Evolutionary conservation across 129 eudicot genomes (phyloP), one percentile per base, ranked within the genome.

Genomic region (Lactuca sativa): DNA sequence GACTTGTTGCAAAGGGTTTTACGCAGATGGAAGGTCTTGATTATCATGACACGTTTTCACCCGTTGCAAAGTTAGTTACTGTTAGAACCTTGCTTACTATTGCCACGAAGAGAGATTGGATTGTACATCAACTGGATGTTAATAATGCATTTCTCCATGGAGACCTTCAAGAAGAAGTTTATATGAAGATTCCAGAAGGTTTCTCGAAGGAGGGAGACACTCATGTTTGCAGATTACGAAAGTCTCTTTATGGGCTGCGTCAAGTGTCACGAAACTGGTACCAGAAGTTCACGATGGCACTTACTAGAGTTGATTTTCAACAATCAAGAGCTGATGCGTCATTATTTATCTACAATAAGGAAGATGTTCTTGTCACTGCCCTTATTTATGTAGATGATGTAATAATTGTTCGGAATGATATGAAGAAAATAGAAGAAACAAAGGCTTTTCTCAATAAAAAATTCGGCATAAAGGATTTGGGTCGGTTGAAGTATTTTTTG

Each of bases 361-460:
- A 15, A 7, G 14, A 5, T 4, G 16, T 25, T 4, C 10, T 14
- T 25, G 64, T 53, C 6, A 34, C 31, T 9, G n/a, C 38, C 5
- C 16, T 59, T 4, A 48, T 71, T 2, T 71, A 74, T 64, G 65
- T 64, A 25, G 72, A 64, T 54, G 71, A 74, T 13, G 64, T 74
- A 32, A 54, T 21, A 21, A 21, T 21, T 21, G 21, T 21, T 21
- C 0, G 21, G 21, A 21, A 21, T 21, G 21, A 21, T 12, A 4
- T 1, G 30, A 17, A 12, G 0, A 30, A n/a, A 71, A 57, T 21
- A 3, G 38, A 2, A 30, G 1, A 4, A 5, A 40, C 33, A 1
- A 53, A 71, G n/a, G 1, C 3, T 1, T 11, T 34, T 18, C 15
- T 53, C 1, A 7, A 71, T 21, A 21, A 57, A 2, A 2, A 30